Base-by-base conservation (phyloP, 2,329 filamentous ascomycete species). In the Colletotrichum tamarilloi region DNA sequence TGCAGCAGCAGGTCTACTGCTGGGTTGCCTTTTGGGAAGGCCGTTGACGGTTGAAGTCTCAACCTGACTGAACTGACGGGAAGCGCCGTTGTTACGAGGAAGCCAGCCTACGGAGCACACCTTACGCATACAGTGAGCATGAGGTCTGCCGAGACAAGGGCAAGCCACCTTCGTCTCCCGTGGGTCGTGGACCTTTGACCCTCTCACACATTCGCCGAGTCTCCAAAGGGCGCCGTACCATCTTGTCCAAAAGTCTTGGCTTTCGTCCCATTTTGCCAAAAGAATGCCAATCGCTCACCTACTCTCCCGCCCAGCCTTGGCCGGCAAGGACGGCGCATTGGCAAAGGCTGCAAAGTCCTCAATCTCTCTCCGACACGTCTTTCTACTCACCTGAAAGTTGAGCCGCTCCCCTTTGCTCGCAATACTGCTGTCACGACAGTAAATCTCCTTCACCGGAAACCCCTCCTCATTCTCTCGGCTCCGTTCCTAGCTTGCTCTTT, bases 261-360 rank as follows among this genome's bases (percentile, higher is more conserved):
- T 60, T 22, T 6, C 42, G 42, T 49, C 42, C 67, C 67, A 70
- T 73, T 52, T 52, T 62, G 60, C 67, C 56, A 69, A 69, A 62
- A 73, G 67, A 65, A 70, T 70, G 60, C 60, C 60, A 65, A 59
- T 62, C 60, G 56, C 55, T 73, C 56, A 60, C 42, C 30, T 56
- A 14, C 32, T 70, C 56, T 65, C 67, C 49, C 55, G 67, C 70
- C 70, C 70, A 73, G 70, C 60, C 70, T 73, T 73, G 70, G 67
- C 70, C 67, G 70, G 70, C 67, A 73, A 70, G 46, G n/a, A 70
- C 70, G 70, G 70, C 70, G 70, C 46, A 62, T 73, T 73, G 70
- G 70, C 67, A 65, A 42, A 62, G 12, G 16, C 14, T 28, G n/a
- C 11, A 56, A 19, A 63, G 42, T 35, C 26, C 58, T 53, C 67